Percentiles rank a stretch among this genome's conserved stretches.
Evolutionary conservation across 2,329 filamentous ascomycete genomes (phyloP).

Genomic region (Penicillium sp.): DNA sequence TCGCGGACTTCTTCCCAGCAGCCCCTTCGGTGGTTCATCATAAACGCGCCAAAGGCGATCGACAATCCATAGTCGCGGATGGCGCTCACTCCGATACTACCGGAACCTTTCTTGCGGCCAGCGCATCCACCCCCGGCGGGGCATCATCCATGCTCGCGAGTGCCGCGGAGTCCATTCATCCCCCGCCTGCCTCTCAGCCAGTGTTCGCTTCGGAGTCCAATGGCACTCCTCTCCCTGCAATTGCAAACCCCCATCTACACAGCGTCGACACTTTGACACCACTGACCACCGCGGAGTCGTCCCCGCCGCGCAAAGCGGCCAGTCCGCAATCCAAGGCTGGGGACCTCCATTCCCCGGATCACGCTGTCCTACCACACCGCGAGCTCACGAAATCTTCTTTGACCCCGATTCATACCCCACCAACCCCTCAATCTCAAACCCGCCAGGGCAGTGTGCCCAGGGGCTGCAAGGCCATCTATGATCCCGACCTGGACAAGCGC

Average conservation of each 20-base stretch:
- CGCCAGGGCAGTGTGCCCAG: slow-evolving; percentile 49
- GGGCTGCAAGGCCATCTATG: slow-evolving; percentile 56
- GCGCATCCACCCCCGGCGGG: slow-evolving; percentile 12
- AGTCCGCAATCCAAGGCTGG: slow-evolving; percentile 47
- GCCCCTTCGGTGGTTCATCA: slow-evolving; percentile 59
- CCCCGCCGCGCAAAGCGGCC: slow-evolving; percentile 52
- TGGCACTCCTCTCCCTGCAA: slow-evolving; percentile 56
- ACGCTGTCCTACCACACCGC: slow-evolving; percentile 27
- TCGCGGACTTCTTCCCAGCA: slow-evolving; percentile 80
- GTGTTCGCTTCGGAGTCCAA: slow-evolving; percentile 55
- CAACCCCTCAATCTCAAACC: slow-evolving; percentile 46
- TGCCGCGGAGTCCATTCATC: slow-evolving; percentile 13
- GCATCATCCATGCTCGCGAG: slow-evolving; percentile 10
- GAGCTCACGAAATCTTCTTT: slow-evolving; percentile 30
- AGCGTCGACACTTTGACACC: slow-evolving; percentile 54
- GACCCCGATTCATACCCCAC: slow-evolving; percentile 41
- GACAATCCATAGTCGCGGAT: slow-evolving; percentile 49
- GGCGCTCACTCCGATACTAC: slow-evolving; percentile 16
- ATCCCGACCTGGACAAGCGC: slow-evolving; percentile 57
- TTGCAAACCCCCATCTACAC: slow-evolving; percentile 53
- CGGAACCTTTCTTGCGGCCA: slow-evolving; percentile 7
- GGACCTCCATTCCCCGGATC: slow-evolving; percentile 27
- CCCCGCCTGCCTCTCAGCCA: slow-evolving; percentile 62
- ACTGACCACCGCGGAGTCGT: slow-evolving; percentile 61
- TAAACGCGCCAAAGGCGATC: slow-evolving; percentile 47